These are phyloP conservation scores for Asclepias syriaca DNA, from an alignment of 257 asterid species.

Conservation along the genomic window DNA sequence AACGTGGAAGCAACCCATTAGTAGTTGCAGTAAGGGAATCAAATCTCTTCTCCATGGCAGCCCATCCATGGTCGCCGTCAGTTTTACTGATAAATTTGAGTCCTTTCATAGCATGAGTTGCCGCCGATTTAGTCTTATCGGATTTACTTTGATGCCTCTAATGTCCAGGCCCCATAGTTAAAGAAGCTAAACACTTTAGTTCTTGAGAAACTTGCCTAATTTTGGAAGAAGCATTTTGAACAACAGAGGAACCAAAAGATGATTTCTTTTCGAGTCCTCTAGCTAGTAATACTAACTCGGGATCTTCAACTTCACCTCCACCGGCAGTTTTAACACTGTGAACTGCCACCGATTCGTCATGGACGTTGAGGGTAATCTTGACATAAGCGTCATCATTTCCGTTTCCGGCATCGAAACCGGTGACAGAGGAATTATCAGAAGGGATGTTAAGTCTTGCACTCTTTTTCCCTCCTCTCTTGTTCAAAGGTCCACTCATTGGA, in stretches of 20 bases:
- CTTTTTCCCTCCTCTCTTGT: constrained; percentile 56
- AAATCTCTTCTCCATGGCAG: constrained; percentile 64
- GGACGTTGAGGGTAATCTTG: constrained; percentile 82
- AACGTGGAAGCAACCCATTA: constrained; percentile 56
- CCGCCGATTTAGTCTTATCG: constrained; percentile 64
- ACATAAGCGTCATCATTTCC: constrained; percentile 59
- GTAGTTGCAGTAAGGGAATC: constrained; percentile 44
- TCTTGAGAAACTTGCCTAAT: constrained; percentile 66
- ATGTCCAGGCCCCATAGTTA: constrained; percentile 32
- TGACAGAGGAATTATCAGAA: constrained; percentile 10
- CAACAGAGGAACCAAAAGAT: constrained; percentile 41
- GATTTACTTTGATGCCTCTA: constrained; percentile 27
- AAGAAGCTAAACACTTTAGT: constrained; percentile 59
- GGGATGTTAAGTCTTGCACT: constrained; percentile 71
- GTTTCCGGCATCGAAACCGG: constrained; percentile 1
- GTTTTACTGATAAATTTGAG: constrained; percentile 82
- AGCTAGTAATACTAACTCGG: constrained; percentile 72
- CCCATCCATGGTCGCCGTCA: constrained; percentile 69
- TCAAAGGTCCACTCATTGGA: constrained; percentile 64
- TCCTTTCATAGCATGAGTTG: constrained; percentile 70
- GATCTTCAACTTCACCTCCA: constrained; percentile 82
- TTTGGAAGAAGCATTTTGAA: constrained; percentile 59
- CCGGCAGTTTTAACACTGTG: constrained; percentile 82
- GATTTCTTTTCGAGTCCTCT: constrained; percentile 65
- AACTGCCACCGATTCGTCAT: constrained; percentile 87